Base-by-base conservation (phyloP, 179 eudicot genomes). In the Actinidia polygama region DNA sequence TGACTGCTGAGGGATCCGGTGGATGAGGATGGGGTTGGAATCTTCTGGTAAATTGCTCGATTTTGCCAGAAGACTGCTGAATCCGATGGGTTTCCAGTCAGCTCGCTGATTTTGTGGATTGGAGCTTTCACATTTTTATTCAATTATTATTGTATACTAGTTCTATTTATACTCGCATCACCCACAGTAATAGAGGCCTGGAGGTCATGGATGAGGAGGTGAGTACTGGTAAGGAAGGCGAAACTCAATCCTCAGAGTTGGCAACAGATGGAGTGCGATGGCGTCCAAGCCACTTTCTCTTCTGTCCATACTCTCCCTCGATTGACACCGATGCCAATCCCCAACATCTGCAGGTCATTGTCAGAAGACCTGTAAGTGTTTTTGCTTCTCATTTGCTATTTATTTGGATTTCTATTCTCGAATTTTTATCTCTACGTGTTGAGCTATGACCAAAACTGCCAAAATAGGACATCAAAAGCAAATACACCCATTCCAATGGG, bases 21-120 rank as follows among this genome's bases (percentile, higher is more conserved):
- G 68, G 77, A 87, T 89, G 89, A 87, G 86, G 89, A 91, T 91
- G 95, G 92, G 91, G 79, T 87, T 92, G 79, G 85, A 91, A 78
- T 92, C 95, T 81, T 90, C 86, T 76, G 89, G 92, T 67, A 62
- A 84, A 82, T 64, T 78, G 57, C 40, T 78, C 19, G 82, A 51
- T 66, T 88, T 83, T 87, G 72, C 82, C 64, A 76, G 85, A 80
- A 70, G 83, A 50, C 80, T 81, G 57, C 6, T 73, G 80, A 71
- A 71, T 79, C 82, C 51, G 62, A 46, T n/a, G 47, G 53, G 21
- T 21, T 72, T 75, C 61, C 85, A 79, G 62, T 62, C 79, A 10
- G 62, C 24, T 53, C 40, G 72, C 12, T 44, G 69, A 62, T 10
- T 68, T 40, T 44, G 46, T 55, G 59, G 62, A 26, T 47, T 51